Evolutionary conservation across 305 asterid genomes (phyloP), one percentile per base, ranked within the genome.

Genomic region (Fraxinus paxiana): DNA sequence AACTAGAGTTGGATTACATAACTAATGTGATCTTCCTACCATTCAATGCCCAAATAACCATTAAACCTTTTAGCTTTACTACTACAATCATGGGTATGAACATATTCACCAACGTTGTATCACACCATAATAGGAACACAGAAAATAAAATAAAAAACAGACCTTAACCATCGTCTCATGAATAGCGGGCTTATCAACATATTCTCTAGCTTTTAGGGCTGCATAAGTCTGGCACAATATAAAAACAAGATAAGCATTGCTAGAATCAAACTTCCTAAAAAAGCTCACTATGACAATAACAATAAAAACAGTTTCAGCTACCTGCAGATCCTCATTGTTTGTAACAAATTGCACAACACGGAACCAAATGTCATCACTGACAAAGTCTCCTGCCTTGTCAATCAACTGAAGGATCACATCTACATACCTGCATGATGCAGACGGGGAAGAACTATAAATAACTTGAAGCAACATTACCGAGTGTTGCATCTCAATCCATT

Each of bases 321-420:
- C 98, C 98, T 94, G 99, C 77, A 96, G 89, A 88, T 96, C 99
- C 90, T 94, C 99, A n/a, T 96, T 94, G 85, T 96, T 94, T 59
- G 98, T 94, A 78, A 96, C 99, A 79, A 96, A 96, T 87, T 94
- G 99, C 89, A 96, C 99, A 54, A 96, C 99, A 43, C 98, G 98
- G 83, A 96, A 96, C 99, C 98, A 96, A 81, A 96, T 96, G 87
- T 93, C 99, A 87, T 96, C 99, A 88, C 98, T 93, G 85, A 96
- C 98, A 33, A 96, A 94, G 84, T 96, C 99, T 73, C 99, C 98
- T 17, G 99, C 99, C 91, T 96, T 96, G 91, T 96, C 99, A 87
- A 96, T 96, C 92, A 96, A 87, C 90, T 96, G 99, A 88, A 96
- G 99, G 88, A 96, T 90, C 83, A 96, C 99, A 85, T 96, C 99